Conservation (phyloP, 495 filamentous ascomycete genomes). For the Saxophila tyrrhenica region DNA sequence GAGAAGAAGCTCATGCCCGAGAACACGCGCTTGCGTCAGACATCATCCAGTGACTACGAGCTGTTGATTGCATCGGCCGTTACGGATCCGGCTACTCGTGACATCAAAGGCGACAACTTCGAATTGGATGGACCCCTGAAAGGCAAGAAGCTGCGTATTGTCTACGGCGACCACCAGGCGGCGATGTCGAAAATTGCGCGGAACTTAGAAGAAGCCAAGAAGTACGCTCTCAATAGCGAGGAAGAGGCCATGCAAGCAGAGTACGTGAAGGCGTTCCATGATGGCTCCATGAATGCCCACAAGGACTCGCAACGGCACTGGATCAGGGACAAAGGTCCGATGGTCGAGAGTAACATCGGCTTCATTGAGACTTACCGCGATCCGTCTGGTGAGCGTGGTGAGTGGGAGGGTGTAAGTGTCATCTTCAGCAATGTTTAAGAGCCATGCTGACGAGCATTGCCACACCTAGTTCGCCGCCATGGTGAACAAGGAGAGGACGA, state of each 20-base stretch:
- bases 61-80: slow-evolving; percentile 72
- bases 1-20: slow-evolving; percentile 64
- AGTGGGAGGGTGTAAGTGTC: slow-evolving; percentile 56
- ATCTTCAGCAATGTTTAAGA: neutral
- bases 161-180: slow-evolving; percentile 72
- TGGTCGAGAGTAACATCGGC: slow-evolving; percentile 82
- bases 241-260: slow-evolving; percentile 73
- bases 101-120: slow-evolving; percentile 56
- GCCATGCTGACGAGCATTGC: too few relatives aligned
- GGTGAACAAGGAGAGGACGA: slow-evolving; percentile 77
- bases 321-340: slow-evolving; percentile 85
- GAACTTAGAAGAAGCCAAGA: slow-evolving; percentile 57
- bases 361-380: slow-evolving; percentile 97
- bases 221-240: slow-evolving; percentile 72
- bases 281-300: slow-evolving; percentile 76
- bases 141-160: slow-evolving; percentile 61
- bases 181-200: slow-evolving; percentile 72
- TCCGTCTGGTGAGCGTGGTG: slow-evolving; percentile 82
- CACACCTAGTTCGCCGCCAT: slow-evolving; percentile 52
- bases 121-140: slow-evolving; percentile 51
- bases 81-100: slow-evolving; percentile 45
- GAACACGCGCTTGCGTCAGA: slow-evolving; percentile 80
- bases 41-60: slow-evolving; percentile 57
- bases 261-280: slow-evolving; percentile 74
- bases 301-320: slow-evolving; percentile 84